Conservation (phyloP, 2,329 filamentous ascomycete genomes). For the Neofusicoccum sp. region DNA sequence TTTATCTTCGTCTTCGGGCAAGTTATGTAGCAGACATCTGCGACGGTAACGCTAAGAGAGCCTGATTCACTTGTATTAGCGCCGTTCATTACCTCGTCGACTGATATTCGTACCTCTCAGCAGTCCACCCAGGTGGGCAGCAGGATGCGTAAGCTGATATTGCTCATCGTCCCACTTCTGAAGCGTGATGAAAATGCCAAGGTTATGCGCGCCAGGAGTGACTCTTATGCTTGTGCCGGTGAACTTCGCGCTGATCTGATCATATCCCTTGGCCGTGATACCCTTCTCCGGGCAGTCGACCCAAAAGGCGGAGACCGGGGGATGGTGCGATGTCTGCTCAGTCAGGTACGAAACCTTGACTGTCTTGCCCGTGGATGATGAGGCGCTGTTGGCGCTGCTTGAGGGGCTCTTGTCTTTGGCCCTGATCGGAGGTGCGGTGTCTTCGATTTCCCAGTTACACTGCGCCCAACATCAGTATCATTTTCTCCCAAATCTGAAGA, state of each 20-base stretch:
- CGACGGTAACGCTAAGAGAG: slow-evolving; percentile 85
- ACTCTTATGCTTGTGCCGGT: slow-evolving; percentile 94
- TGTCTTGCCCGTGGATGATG: slow-evolving; percentile 46
- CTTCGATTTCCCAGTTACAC: slow-evolving; percentile 94
- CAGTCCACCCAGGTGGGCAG: slow-evolving; percentile 88
- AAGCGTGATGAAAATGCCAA: slow-evolving; percentile 91
- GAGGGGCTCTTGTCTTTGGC: slow-evolving; percentile 45
- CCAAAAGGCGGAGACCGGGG: slow-evolving; percentile 94
- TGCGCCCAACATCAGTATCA: slow-evolving; percentile 40
- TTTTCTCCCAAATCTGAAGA: background rate
- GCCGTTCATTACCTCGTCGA: background rate
- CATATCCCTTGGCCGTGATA: slow-evolving; percentile 84
- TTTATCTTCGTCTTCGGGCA: slow-evolving; percentile 91
- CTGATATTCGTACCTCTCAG: slow-evolving; percentile 59
- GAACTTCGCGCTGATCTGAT: slow-evolving; percentile 97
- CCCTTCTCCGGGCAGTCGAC: slow-evolving; percentile 91
- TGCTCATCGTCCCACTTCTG: slow-evolving; percentile 81
- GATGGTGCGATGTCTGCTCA: slow-evolving; percentile 97
- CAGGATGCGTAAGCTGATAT: slow-evolving; percentile 92
- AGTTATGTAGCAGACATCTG: slow-evolving; percentile 84
- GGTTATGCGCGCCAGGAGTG: slow-evolving; percentile 86
- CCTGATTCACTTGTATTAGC: slow-evolving; percentile 42
- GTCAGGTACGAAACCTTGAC: slow-evolving; percentile 91
- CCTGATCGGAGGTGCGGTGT: slow-evolving; percentile 66
- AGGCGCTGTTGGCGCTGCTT: slow-evolving; percentile 40